phyloP scores from a whole-genome alignment of 345 rosid species.

The Lagerstroemia speciosa region DNA sequence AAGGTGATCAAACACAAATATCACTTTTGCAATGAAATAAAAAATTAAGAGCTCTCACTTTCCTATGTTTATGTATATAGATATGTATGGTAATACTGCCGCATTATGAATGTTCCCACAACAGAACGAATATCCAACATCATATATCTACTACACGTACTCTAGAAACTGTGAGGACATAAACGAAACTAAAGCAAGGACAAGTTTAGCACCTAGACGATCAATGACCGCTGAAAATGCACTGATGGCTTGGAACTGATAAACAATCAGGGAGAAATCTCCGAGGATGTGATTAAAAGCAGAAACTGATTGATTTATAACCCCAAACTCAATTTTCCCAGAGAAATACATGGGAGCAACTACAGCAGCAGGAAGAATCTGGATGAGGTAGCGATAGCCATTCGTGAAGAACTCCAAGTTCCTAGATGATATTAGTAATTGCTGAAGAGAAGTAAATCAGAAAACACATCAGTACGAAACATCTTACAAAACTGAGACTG shows the following conservation, averaged over 20 bases:
- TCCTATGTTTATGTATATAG: neutral
- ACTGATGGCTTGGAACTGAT: conserved; percentile 92
- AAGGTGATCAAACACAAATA: neutral
- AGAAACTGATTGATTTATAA: conserved; percentile 91
- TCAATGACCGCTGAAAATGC: conserved; percentile 98
- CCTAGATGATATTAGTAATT: conserved; percentile 84
- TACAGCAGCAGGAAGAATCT: conserved; percentile 95
- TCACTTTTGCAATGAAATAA: neutral
- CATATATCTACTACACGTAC: neutral
- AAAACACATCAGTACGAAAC: conserved; percentile 4
- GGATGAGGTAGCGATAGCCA: conserved; percentile 93
- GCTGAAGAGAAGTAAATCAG: conserved; percentile 31
- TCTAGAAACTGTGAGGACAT: neutral
- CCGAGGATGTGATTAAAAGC: conserved; percentile 96
- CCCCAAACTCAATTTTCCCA: conserved; percentile 97
- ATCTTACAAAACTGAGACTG: neutral
- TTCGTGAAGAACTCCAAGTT: conserved; percentile 92
- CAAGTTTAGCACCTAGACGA: conserved; percentile 59
- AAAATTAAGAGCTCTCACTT: neutral
- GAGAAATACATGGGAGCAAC: conserved; percentile 98
- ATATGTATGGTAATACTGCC: neutral
- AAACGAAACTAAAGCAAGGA: conserved; percentile 7
- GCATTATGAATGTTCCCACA: neutral
- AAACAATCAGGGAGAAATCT: conserved; percentile 86
- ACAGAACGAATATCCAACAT: neutral